These are phyloP conservation scores for Mortierella antarctica DNA, from an alignment of 192 early-diverging fungal species.

Conservation along the genomic window DNA sequence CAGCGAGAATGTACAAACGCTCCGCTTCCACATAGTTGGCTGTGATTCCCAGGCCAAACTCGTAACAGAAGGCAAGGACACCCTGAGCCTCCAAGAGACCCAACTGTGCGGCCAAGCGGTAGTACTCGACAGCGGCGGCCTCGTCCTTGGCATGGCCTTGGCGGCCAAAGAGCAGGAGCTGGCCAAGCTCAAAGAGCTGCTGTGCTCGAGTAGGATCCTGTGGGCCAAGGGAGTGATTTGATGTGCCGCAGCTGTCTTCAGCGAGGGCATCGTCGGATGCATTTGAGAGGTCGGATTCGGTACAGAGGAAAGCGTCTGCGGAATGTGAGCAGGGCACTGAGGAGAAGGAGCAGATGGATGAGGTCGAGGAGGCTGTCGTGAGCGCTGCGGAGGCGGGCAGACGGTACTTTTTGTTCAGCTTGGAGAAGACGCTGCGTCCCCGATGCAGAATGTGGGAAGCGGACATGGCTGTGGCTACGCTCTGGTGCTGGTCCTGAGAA, in stretches of 20 bases:
- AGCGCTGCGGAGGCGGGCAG: slow-evolving; percentile 23
- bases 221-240: neutral
- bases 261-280: neutral
- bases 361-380: slow-evolving; percentile 18
- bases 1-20: slow-evolving; percentile 72
- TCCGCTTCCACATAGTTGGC: slow-evolving; percentile 74
- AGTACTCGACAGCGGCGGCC: slow-evolving; percentile 61
- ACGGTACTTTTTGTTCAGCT: slow-evolving; percentile 53
- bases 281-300: slow-evolving; percentile 2
- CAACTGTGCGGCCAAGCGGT: slow-evolving; percentile 60
- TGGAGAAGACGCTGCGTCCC: slow-evolving; percentile 51
- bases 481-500: slow-evolving; percentile 1
- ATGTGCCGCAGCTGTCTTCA: neutral
- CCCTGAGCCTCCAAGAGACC: slow-evolving; percentile 65
- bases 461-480: slow-evolving; percentile 23
- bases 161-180: slow-evolving; percentile 64
- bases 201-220: slow-evolving; percentile 31
- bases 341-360: slow-evolving; percentile 39
- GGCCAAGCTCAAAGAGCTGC: slow-evolving; percentile 44
- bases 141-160: slow-evolving; percentile 55
- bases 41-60: slow-evolving; percentile 82
- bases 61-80: slow-evolving; percentile 82
- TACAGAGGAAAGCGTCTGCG: slow-evolving; percentile 12
- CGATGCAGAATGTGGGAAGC: slow-evolving; percentile 51
- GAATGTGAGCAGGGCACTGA: slow-evolving; percentile 17